phyloP scores from a whole-genome alignment of 129 eudicot genomes.

The Smallanthus sonchifolius region DNA sequence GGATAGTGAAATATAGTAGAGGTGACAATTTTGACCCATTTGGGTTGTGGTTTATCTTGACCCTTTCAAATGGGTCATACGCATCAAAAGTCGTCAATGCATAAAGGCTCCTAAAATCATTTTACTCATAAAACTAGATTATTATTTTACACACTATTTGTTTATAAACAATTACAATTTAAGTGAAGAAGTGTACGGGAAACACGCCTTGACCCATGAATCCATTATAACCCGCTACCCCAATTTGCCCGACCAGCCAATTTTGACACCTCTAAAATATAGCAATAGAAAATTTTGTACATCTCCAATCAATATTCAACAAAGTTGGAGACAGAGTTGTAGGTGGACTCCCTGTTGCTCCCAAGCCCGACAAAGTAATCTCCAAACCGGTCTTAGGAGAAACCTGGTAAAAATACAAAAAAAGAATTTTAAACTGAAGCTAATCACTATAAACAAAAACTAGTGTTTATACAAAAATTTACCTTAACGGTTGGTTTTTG shows the following conservation, averaged over 20 bases:
- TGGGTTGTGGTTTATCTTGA: not conserved
- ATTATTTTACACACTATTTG: not conserved
- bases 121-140: not conserved
- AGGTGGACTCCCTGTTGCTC: slow-evolving; percentile 65
- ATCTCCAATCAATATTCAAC: slow-evolving; percentile 73
- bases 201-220: not conserved
- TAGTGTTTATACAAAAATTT: not conserved
- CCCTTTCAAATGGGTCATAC: too few relatives aligned
- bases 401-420: slow-evolving; percentile 38
- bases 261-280: not conserved
- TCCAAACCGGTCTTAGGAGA: slow-evolving; percentile 67
- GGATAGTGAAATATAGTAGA: not conserved
- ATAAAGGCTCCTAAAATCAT: not conserved
- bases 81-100: not conserved
- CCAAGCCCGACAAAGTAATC: slow-evolving; percentile 75
- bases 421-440: not conserved
- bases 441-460: not conserved
- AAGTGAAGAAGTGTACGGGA: not conserved
- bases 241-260: not conserved
- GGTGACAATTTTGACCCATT: not conserved
- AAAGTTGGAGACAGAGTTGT: slow-evolving; percentile 81
- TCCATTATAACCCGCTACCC: not conserved
- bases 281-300: slow-evolving; percentile 27
- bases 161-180: not conserved
- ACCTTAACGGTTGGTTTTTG: slow-evolving; percentile 65